phyloP scores from a whole-genome alignment of 1,284 basidiomycete genomes.

The Papiliotrema terrestris region DNA sequence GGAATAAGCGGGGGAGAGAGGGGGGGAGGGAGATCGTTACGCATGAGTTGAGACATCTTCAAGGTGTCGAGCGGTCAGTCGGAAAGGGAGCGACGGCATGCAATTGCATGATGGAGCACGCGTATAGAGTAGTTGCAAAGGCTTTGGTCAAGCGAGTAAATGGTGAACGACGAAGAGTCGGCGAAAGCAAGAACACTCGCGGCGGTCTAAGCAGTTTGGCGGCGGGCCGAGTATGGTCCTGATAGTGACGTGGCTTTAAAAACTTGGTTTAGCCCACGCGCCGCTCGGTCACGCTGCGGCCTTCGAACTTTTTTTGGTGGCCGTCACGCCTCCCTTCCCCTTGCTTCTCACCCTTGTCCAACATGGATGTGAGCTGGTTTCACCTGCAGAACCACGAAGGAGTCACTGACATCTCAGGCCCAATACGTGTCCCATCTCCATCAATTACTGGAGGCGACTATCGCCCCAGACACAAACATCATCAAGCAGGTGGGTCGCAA shows the following conservation, averaged over 20 bases:
- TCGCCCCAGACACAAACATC: conserved; percentile 77
- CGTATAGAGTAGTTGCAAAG: too few species aligned
- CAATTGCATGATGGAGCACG: too few species aligned
- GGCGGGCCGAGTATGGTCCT: too few species aligned
- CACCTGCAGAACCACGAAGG: neutral
- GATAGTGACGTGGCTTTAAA: too few species aligned
- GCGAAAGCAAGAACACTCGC: too few species aligned
- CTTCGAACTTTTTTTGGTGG: conserved; percentile 1
- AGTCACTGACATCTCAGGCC: conserved; percentile 18
- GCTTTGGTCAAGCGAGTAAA: too few species aligned
- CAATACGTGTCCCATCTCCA: conserved; percentile 64
- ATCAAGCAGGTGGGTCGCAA: conserved; percentile 72
- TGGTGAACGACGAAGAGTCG: too few species aligned
- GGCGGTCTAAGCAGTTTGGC: too few species aligned
- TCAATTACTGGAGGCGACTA: conserved; percentile 76
- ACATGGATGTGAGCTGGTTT: conserved; percentile 1
- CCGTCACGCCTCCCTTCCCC: neutral
- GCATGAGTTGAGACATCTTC: too few species aligned
- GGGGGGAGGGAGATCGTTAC: neutral
- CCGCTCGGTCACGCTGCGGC: too few species aligned
- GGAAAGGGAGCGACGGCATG: too few species aligned
- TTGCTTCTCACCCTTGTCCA: neutral
- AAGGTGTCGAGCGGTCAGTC: neutral
- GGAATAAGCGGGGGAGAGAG: neutral
- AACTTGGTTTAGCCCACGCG: too few species aligned